A percentile compares a stretch with the other conserved stretches of the same genome.
These are phyloP conservation scores for Phylloporus sp. DNA, from an alignment of 768 basidiomycete species.

Conservation along the genomic window DNA sequence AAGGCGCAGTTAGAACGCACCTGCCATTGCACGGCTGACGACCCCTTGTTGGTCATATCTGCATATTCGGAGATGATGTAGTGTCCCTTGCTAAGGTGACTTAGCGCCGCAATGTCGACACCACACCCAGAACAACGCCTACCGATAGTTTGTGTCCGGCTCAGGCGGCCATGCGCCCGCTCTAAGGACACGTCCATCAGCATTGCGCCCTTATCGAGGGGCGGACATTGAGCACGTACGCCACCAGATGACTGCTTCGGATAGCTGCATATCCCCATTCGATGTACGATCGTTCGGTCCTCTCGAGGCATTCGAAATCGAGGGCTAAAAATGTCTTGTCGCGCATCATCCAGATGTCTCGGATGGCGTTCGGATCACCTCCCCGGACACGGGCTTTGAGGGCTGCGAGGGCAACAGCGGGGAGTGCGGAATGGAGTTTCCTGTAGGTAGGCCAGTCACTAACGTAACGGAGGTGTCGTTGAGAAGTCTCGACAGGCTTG, in stretches of 20 bases:
- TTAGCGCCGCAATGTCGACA: conserved; percentile 4
- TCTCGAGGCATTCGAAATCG: conserved; percentile 73
- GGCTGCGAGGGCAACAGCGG: conserved; percentile 63
- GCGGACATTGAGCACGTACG: conserved; percentile 41
- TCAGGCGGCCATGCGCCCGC: conserved; percentile 72
- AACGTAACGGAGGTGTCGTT: conserved; percentile 67
- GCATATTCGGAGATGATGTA: conserved; percentile 69
- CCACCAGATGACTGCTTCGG: conserved; percentile 65
- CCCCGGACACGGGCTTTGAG: conserved; percentile 59
- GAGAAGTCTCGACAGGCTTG: conserved; percentile 62
- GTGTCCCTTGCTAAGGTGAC: conserved; percentile 52
- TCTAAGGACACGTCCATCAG: conserved; percentile 33
- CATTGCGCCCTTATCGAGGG: background rate
- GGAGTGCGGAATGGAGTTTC: conserved; percentile 66
- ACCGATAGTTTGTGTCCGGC: conserved; percentile 78
- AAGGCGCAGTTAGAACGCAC: conserved; percentile 40
- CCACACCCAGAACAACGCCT: conserved; percentile 12
- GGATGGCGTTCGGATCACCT: conserved; percentile 63
- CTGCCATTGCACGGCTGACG: conserved; percentile 69
- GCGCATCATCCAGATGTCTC: conserved; percentile 60
- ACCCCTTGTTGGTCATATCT: conserved; percentile 60
- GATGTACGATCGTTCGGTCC: conserved; percentile 60
- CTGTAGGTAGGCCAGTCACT: conserved; percentile 65
- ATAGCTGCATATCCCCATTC: conserved; percentile 86
- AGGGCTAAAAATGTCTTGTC: conserved; percentile 76